Evolutionary conservation across 2,329 filamentous ascomycete genomes (phyloP), one percentile per base, ranked within the genome.

Genomic region (Aspergillus sp.): DNA sequence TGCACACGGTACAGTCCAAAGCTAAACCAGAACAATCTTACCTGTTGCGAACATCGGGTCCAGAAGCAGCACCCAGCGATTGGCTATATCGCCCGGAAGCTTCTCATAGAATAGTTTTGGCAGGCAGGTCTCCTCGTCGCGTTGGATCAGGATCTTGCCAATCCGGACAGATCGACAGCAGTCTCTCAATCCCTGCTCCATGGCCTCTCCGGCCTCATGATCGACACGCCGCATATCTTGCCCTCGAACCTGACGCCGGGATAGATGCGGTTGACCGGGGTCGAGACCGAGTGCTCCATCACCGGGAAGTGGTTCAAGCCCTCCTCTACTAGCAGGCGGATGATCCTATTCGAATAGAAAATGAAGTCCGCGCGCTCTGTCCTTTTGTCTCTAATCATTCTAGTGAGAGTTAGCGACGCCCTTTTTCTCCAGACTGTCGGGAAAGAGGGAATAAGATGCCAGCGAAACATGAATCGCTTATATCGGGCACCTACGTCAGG

Each of bases 21-120:
- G n/a, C n/a, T n/a, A n/a, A n/a, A n/a, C n/a, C n/a, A n/a, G n/a
- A n/a, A n/a, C 4, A 16, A 24, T 17, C 41, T 44, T 63, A 88
- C 86, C 88, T 47, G 91, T 98, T 36, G 91, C 91, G 64, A 98
- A 88, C 91, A 98, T 98, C n/a, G 91, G 91, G 57, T 98, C 91
- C 28, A 98, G 66, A 27, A 98, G 69, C 39, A 98, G 67, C 22
- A 95, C 89, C 88, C 91, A 98, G 58, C 91, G 72, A 34, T 89
- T 75, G 15, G 82, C 76, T 58, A 98, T 95, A 57, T 98, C 91
- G 55, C 86, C 81, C 5, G 91, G 91, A 24, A 98, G 73, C 67
- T 98, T 98, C 52, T 96, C 89, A 63, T 96, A 98, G 63, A 96
- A 98, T 8, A 98, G 72, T 60, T 86, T 91, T 8, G 91, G 91